phyloP scores from a whole-genome alignment of 257 asterid species.

The Haberlea rhodopensis region DNA sequence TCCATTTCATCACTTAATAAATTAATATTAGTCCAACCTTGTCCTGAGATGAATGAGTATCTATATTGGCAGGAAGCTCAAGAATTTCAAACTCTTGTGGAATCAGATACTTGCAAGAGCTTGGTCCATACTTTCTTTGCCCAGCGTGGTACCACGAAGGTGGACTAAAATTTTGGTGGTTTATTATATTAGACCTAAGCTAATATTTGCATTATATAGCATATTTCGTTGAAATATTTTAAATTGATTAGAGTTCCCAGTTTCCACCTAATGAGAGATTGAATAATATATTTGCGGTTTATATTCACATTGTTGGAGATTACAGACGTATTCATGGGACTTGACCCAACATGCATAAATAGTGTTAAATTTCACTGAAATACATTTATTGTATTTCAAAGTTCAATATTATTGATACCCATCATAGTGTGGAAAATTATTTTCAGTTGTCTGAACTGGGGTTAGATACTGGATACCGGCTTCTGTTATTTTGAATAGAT shows the following conservation, averaged over 20 bases:
- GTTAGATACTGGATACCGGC: neutral
- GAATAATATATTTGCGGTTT: no score
- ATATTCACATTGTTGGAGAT: no score
- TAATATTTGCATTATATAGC: neutral
- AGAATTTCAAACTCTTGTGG: conserved; percentile 68
- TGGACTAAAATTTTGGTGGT: conserved; percentile 15
- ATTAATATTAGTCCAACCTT: neutral
- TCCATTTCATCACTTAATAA: conserved; percentile 19
- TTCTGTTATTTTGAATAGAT: neutral
- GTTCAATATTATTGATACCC: neutral
- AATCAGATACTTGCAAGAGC: conserved; percentile 83
- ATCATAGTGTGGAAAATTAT: neutral
- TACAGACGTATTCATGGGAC: no score
- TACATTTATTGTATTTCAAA: no score
- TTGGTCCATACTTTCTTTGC: conserved; percentile 94
- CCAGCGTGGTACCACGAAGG: conserved; percentile 95
- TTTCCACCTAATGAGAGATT: no score
- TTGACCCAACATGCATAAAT: no score
- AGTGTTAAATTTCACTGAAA: neutral
- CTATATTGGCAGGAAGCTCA: conserved; percentile 74
- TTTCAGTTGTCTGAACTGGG: neutral
- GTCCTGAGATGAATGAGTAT: neutral
- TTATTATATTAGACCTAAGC: neutral
- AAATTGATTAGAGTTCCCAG: neutral
- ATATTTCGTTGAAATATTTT: neutral